phyloP scores from a whole-genome alignment of 1,284 basidiomycete genomes.

The Hymenochaete sp. region DNA sequence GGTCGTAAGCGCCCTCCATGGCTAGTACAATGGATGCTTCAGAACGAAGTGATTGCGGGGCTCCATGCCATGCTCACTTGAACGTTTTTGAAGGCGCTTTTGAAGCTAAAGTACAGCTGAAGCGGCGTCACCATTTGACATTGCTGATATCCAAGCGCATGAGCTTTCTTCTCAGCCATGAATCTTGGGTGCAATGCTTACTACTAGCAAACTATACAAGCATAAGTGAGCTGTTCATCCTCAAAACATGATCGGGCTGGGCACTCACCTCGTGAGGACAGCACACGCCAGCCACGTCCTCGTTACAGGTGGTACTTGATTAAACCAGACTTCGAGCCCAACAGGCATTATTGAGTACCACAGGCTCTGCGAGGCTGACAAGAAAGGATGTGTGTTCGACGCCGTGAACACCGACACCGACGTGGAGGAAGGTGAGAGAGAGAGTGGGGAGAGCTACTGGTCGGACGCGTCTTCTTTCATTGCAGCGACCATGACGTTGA shows the following conservation, averaged over 20 bases:
- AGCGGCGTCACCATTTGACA: constrained; percentile 82
- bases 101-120: constrained; percentile 88
- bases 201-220: not conserved
- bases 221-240: not conserved
- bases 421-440: not conserved
- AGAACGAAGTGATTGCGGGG: not conserved
- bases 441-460: not conserved
- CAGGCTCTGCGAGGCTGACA: no score
- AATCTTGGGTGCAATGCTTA: not conserved
- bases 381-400: no score
- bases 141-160: constrained; percentile 53
- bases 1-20: constrained; percentile 84
- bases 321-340: constrained; percentile 76
- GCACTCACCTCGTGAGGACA: constrained; percentile 70
- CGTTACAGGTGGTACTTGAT: constrained; percentile 84
- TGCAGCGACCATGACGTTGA: not conserved
- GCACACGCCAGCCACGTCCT: constrained; percentile 73
- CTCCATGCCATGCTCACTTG: constrained; percentile 48
- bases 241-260: not conserved
- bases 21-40: constrained; percentile 33
- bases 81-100: constrained; percentile 69
- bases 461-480: not conserved
- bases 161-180: not conserved
- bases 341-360: no score
- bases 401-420: not conserved